Evolutionary conservation across 768 basidiomycete genomes (phyloP), one percentile per base, ranked within the genome.

Genomic region (Mycena indigotica): DNA sequence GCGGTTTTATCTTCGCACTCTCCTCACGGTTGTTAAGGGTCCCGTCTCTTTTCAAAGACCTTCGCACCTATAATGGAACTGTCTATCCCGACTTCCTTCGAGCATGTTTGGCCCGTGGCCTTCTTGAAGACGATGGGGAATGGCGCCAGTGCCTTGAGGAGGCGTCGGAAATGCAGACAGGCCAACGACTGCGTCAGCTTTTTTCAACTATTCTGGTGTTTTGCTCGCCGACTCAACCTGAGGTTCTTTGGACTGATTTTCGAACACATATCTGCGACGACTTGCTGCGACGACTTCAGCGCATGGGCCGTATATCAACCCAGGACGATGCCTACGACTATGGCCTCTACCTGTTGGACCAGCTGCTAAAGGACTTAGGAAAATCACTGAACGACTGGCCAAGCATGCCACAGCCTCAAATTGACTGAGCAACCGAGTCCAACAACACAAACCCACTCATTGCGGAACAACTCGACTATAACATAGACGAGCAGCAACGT

Each of bases 121-220:
- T 84, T 0, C 66, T 84, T 5, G 71, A 80, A 23, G 74, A 81
- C 72, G 75, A 84, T 64, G 62, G 61, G 19, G 80, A 84, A 62
- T 82, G 77, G 76, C n/a, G 63, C 0, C 55, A 58, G 5, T 82
- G 80, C 62, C 56, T 84, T 0, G 10, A 64, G 21, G 79, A 84
- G 13, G 80, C 77, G 35, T 55, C 67, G 17, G 30, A 54, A 0
- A 77, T 81, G 62, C 66, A 70, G 24, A 75, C 70, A 24, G 79
- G 79, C 0, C 8, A 8, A 16, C 64, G 65, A 5, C 64, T 82
- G 0, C 62, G 72, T 0, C 48, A 60, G 4, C 69, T 82, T 0
- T 83, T 83, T 69, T 70, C 67, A 0, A 73, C 69, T 17, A 73
- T 83, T 13, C 67, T 83, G 1, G 4, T 58, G 0, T 61, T 70